Evolutionary conservation across 1,139 yeast genomes (phyloP).

Genomic region (Yamadazyma songkhlaensis): DNA sequence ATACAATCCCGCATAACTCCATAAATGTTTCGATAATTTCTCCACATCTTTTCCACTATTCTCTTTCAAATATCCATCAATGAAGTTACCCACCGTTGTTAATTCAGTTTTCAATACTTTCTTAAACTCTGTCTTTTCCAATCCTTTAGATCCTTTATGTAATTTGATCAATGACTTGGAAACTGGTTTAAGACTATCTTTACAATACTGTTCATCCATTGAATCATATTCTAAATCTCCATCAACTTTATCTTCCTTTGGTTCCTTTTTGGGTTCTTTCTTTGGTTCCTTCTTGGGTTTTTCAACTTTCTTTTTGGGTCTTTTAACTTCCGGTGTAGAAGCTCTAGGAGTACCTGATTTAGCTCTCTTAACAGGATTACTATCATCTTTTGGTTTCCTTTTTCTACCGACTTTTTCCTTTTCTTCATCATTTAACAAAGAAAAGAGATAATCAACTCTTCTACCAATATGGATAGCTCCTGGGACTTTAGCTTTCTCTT

Average conservation of each 20-base stretch:
- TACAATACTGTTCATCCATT: conserved; percentile 77
- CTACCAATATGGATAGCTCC: conserved; percentile 94
- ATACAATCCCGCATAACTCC: conserved; percentile 87
- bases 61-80: conserved; percentile 21
- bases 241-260: conserved; percentile 6
- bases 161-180: conserved; percentile 70
- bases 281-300: conserved; percentile 9
- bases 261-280: conserved; percentile 7
- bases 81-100: conserved; percentile 75
- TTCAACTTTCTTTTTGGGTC: conserved; percentile 7
- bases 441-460: conserved; percentile 81
- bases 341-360: conserved; percentile 7
- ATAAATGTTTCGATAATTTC: conserved; percentile 62
- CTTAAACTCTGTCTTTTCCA: conserved; percentile 87
- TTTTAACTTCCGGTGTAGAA: conserved; percentile 9
- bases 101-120: conserved; percentile 69
- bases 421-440: conserved; percentile 59
- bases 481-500: conserved; percentile 62
- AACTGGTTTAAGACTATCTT: conserved; percentile 65
- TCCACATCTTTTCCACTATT: conserved; percentile 13
- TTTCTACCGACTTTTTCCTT: conserved; percentile 17
- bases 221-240: conserved; percentile 64
- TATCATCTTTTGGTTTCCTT: conserved; percentile 12
- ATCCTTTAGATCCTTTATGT: conserved; percentile 76
- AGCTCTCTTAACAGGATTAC: conserved; percentile 6